A percentile compares a stretch with the other conserved stretches of the same genome.
Evolutionary conservation across 2,329 filamentous ascomycete species (phyloP).

Genomic region (Emergomyces pasteurianus): DNA sequence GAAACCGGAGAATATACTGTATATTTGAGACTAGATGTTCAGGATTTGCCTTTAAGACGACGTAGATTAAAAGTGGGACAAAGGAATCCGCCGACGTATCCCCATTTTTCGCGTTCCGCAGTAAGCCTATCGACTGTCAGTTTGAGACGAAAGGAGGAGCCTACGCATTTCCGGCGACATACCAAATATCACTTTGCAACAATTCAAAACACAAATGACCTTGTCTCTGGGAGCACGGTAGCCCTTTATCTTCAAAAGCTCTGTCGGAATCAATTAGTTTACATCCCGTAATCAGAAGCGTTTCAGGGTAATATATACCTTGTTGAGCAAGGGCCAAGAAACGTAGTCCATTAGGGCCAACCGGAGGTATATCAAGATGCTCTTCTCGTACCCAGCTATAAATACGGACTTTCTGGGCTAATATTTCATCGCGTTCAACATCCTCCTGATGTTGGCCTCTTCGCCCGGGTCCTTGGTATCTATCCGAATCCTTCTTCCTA

Average conservation of each 20-base stretch:
- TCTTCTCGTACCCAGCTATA: slow-evolving; percentile 91
- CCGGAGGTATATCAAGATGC: slow-evolving; percentile 79
- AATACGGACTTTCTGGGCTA: slow-evolving; percentile 92
- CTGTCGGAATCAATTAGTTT: slow-evolving; percentile 38
- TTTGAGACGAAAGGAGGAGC: neutral
- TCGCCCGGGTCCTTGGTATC: slow-evolving; percentile 65
- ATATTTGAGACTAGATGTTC: slow-evolving; percentile 95
- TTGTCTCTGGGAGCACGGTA: slow-evolving; percentile 97
- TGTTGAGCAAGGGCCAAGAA: slow-evolving; percentile 85
- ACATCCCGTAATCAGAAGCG: neutral
- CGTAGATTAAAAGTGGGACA: slow-evolving; percentile 87
- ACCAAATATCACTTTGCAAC: slow-evolving; percentile 99
- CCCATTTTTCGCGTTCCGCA: slow-evolving; percentile 74
- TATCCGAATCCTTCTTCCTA: slow-evolving; percentile 55
- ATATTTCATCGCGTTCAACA: slow-evolving; percentile 88
- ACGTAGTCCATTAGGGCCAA: slow-evolving; percentile 73
- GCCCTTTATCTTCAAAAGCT: slow-evolving; percentile 89
- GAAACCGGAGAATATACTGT: slow-evolving; percentile 92
- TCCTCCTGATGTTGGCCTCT: slow-evolving; percentile 96
- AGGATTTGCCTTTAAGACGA: slow-evolving; percentile 85
- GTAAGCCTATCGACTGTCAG: slow-evolving; percentile 46
- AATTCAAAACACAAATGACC: slow-evolving; percentile 95
- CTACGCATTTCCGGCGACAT: slow-evolving; percentile 17
- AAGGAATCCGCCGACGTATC: slow-evolving; percentile 96
- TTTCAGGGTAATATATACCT: slow-evolving; percentile 38